A percentile compares a stretch with the other conserved stretches of the same genome.
phyloP scores from a whole-genome alignment of 306 rosid genomes.

The Gleditsia sinensis region DNA sequence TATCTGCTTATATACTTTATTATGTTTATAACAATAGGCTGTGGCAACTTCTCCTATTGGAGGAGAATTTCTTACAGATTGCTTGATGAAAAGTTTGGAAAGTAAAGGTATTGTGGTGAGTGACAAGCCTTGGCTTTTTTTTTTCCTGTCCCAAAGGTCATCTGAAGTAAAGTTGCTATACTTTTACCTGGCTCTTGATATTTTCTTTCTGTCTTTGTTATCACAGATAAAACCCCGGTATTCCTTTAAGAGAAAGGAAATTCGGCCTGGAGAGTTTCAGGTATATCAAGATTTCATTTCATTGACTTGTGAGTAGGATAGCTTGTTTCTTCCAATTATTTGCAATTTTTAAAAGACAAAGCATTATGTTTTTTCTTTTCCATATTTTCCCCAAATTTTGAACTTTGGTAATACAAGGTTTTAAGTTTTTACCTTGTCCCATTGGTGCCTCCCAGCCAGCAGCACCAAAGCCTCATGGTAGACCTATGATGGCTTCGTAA shows the following conservation, averaged over 20 bases:
- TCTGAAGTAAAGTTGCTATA: slow-evolving; percentile 20
- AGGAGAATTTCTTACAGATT: slow-evolving; percentile 96
- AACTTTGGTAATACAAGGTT: not conserved
- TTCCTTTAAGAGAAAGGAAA: slow-evolving; percentile 95
- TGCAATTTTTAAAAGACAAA: not conserved
- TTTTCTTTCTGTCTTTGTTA: slow-evolving; percentile 14
- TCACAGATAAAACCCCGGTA: slow-evolving; percentile 87
- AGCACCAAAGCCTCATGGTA: not conserved
- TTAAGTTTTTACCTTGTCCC: not conserved
- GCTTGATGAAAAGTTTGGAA: slow-evolving; percentile 94
- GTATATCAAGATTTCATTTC: slow-evolving; percentile 44
- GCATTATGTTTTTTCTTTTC: not conserved
- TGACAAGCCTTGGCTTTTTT: slow-evolving; percentile 28
- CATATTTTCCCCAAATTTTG: not conserved
- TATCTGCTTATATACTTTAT: slow-evolving; percentile 23
- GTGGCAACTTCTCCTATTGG: slow-evolving; percentile 92
- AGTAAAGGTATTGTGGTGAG: slow-evolving; percentile 90
- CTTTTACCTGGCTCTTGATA: slow-evolving; percentile 13
- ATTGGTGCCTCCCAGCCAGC: slow-evolving; percentile 7
- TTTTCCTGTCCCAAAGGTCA: not conserved
- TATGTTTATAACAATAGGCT: slow-evolving; percentile 58
- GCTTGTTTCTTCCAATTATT: slow-evolving; percentile 1
- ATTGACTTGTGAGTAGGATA: not conserved
- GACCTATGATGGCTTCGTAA: slow-evolving; percentile 5
- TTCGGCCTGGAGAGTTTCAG: slow-evolving; percentile 96